Base-by-base conservation (phyloP, 139 green algal genomes). In the Edaphochlamys debaryana region DNA sequence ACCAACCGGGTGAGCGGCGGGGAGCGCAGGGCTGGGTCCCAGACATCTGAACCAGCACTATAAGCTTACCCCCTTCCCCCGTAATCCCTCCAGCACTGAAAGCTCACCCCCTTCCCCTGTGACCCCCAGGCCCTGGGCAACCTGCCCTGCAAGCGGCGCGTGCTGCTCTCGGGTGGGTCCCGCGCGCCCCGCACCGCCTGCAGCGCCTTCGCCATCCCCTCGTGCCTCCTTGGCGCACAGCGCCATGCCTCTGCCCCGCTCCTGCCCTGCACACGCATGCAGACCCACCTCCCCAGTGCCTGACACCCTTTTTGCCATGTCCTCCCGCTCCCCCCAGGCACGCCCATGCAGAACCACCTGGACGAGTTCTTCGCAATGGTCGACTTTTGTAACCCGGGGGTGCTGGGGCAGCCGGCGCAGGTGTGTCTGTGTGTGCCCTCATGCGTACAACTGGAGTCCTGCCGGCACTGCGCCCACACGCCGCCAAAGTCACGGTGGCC, bases 321-420 rank as follows among this genome's bases (percentile, higher is more conserved):
- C n/a, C n/a, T n/a, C n/a, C n/a, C n/a, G n/a, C n/a, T n/a, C n/a
- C n/a, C n/a, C 25, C 70, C 66, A 42, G 98, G 98, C 50, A 98
- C 95, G 0, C 95, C 95, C 27, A 92, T 98, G 88, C 98, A 99
- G 90, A 99, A 99, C 89, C 94, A 99, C 56, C 91, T 99, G 60
- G 95, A 98, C 74, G 96, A 98, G 87, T 98, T 98, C 84, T 98
- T 92, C 83, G 93, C 96, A 70, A 99, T 99, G 98, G 96, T 99
- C 0, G 93, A 95, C 85, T 99, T 99, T 79, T 96, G 90, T 88
- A 99, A 99, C 89, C 98, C 98, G 0, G 80, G 69, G 15, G 80
- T 86, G 69, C 58, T 86, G 80, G 80, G 80, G 29, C 11, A n/a
- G 40, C 79, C 79, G 7, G 54, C 75, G 41, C 73, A 79, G 71